These are phyloP conservation scores for Azolla pinnata DNA, from an alignment of 75 land plant species.

Conservation along the genomic window DNA sequence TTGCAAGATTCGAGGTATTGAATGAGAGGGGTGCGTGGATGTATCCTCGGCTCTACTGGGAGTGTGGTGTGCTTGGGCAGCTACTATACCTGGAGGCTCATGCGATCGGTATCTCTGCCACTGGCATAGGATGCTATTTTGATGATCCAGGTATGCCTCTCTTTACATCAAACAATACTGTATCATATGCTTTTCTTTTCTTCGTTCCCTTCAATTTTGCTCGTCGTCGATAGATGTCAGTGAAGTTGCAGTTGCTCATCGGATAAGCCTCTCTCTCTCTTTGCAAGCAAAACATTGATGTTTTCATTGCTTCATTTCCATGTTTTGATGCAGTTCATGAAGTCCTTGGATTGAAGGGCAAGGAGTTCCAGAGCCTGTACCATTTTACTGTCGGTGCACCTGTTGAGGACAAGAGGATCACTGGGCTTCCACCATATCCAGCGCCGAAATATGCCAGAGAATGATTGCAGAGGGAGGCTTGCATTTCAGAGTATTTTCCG, in stretches of 20 bases:
- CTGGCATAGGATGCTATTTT: constrained; percentile 98
- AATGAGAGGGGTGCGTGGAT: constrained; percentile 61
- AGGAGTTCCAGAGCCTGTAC: constrained; percentile 78
- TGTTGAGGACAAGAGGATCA: constrained; percentile 71
- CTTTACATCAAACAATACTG: too few species aligned
- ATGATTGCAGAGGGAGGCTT: too few species aligned
- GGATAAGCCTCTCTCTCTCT: too few species aligned
- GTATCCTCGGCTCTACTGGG: constrained; percentile 98
- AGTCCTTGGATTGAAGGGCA: constrained; percentile 59
- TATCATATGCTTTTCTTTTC: background rate
- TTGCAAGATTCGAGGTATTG: constrained; percentile 71
- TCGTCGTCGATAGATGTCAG: background rate
- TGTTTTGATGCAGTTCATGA: constrained; percentile 98
- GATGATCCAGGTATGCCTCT: constrained; percentile 74
- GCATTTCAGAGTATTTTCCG: too few species aligned
- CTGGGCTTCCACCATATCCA: constrained; percentile 87
- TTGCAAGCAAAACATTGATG: too few species aligned
- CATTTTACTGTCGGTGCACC: constrained; percentile 93
- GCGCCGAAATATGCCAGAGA: constrained; percentile 67
- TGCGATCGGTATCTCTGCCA: constrained; percentile 93
- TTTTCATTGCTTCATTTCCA: too few species aligned
- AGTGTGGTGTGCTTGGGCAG: constrained; percentile 89
- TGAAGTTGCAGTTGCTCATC: too few species aligned
- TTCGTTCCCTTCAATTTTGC: background rate
- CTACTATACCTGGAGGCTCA: constrained; percentile 92